Conservation (phyloP, 306 rosid species). For the Amphicarpaea edgeworthii region DNA sequence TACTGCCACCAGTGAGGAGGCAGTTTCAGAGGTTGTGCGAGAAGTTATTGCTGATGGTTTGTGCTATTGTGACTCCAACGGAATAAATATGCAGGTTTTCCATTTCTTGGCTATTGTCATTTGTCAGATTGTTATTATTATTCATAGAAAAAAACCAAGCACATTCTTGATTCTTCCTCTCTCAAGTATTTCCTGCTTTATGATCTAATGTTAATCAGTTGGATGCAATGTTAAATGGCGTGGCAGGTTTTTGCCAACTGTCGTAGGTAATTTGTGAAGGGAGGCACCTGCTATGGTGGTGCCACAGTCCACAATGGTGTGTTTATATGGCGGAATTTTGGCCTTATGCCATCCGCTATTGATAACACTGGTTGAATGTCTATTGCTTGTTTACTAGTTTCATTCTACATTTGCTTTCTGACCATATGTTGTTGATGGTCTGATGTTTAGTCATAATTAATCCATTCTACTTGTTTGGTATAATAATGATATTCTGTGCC, state of each 20-base stretch:
- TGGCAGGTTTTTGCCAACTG: too few relatives aligned
- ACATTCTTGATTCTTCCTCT: constrained; percentile 8
- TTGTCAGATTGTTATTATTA: neutral
- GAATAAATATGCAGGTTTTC: constrained; percentile 86
- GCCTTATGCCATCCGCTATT: too few relatives aligned
- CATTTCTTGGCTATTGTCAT: constrained; percentile 4
- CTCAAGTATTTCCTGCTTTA: neutral
- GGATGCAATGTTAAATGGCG: too few relatives aligned
- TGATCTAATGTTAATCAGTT: neutral
- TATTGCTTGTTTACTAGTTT: constrained; percentile 13
- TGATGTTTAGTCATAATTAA: constrained; percentile 25
- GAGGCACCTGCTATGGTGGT: too few relatives aligned
- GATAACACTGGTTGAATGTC: neutral
- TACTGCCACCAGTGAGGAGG: constrained; percentile 61
- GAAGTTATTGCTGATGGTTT: constrained; percentile 85
- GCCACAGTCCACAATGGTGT: too few relatives aligned
- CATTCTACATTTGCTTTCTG: neutral
- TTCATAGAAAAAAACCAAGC: neutral
- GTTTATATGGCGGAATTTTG: too few relatives aligned
- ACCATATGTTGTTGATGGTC: constrained; percentile 9
- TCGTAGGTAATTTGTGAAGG: too few relatives aligned
- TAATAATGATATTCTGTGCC: neutral
- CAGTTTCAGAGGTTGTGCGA: constrained; percentile 62
- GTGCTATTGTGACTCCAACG: constrained; percentile 79
- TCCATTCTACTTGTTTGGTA: constrained; percentile 1